Conservation (phyloP, 371 early-diverging fungal species). For the Apophysomyces ossiformis region DNA sequence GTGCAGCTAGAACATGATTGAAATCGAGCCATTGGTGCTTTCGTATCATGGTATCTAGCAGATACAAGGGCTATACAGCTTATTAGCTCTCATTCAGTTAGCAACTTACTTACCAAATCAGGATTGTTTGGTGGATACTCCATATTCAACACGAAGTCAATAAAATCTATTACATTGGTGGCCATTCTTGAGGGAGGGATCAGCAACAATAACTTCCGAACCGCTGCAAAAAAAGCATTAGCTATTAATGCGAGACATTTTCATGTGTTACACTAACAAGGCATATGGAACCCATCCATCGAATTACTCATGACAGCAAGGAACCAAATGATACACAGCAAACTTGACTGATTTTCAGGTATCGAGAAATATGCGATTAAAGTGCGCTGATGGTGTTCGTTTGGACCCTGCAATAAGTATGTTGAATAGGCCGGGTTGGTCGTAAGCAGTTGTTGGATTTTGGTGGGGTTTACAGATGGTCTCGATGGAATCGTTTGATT, state of each 20-base stretch:
- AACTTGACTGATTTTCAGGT: slow-evolving; percentile 64
- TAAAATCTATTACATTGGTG: slow-evolving; percentile 65
- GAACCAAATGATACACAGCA: slow-evolving; percentile 74
- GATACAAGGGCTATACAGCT: slow-evolving; percentile 33
- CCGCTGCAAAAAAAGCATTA: slow-evolving; percentile 30
- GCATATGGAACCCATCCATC: slow-evolving; percentile 42
- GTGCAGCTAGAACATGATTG: slow-evolving; percentile 74
- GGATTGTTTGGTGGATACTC: slow-evolving; percentile 38
- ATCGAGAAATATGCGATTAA: slow-evolving; percentile 57
- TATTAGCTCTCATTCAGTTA: background rate
- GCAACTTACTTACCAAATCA: slow-evolving; percentile 29
- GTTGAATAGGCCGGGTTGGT: slow-evolving; percentile 34
- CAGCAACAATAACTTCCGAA: slow-evolving; percentile 68
- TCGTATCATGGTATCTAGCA: slow-evolving; percentile 76
- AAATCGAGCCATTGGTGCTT: slow-evolving; percentile 71
- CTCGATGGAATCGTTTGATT: slow-evolving; percentile 25
- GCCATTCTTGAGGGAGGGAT: slow-evolving; percentile 75
- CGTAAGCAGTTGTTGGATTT: slow-evolving; percentile 35
- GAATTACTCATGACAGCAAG: slow-evolving; percentile 46
- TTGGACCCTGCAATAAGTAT: slow-evolving; percentile 44
- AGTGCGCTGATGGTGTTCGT: slow-evolving; percentile 36
- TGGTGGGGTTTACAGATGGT: slow-evolving; percentile 39
- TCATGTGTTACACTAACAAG: slow-evolving; percentile 25
- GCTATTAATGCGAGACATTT: background rate
- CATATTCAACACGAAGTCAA: slow-evolving; percentile 67